phyloP scores from a whole-genome alignment of 1,284 basidiomycete species.

The Tylopilus orsonianus region DNA sequence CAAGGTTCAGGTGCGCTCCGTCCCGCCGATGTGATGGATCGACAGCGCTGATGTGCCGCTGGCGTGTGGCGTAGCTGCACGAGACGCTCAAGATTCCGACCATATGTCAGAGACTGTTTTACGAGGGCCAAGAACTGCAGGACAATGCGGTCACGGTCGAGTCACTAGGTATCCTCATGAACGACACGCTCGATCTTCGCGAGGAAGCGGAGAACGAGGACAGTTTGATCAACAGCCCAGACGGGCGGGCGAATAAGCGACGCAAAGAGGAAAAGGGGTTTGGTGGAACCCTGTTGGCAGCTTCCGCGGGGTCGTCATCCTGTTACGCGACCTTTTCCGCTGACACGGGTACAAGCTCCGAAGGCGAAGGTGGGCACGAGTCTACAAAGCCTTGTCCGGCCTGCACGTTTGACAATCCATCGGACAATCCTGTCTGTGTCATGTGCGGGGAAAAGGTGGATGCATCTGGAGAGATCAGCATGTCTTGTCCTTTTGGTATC shows the following conservation, averaged over 20 bases:
- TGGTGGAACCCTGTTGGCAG: slow-evolving; percentile 60
- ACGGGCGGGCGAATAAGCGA: slow-evolving; percentile 42
- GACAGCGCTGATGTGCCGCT: too few species aligned
- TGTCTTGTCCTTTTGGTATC: slow-evolving; percentile 26
- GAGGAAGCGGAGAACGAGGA: slow-evolving; percentile 62
- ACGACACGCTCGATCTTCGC: slow-evolving; percentile 65
- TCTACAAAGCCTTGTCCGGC: slow-evolving; percentile 39
- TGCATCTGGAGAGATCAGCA: slow-evolving; percentile 9
- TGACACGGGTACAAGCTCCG: slow-evolving; percentile 36
- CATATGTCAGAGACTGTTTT: slow-evolving; percentile 71
- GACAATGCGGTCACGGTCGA: slow-evolving; percentile 62
- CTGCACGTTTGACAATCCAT: slow-evolving; percentile 46
- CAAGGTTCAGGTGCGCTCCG: slow-evolving; percentile 59
- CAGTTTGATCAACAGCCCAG: slow-evolving; percentile 52
- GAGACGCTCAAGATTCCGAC: slow-evolving; percentile 63
- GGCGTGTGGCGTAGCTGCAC: slow-evolving; percentile 59
- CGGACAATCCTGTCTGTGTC: slow-evolving; percentile 38
- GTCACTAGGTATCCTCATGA: slow-evolving; percentile 59
- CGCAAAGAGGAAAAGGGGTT: slow-evolving; percentile 69
- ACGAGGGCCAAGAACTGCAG: slow-evolving; percentile 58
- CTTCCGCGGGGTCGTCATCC: slow-evolving; percentile 19
- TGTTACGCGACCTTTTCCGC: slow-evolving; percentile 28
- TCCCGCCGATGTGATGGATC: too few species aligned
- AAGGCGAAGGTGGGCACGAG: slow-evolving; percentile 33
- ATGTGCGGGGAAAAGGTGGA: slow-evolving; percentile 36